These are phyloP conservation scores for Aspergillus caelatus DNA, from an alignment of 2,329 filamentous ascomycete species.

Conservation along the genomic window DNA sequence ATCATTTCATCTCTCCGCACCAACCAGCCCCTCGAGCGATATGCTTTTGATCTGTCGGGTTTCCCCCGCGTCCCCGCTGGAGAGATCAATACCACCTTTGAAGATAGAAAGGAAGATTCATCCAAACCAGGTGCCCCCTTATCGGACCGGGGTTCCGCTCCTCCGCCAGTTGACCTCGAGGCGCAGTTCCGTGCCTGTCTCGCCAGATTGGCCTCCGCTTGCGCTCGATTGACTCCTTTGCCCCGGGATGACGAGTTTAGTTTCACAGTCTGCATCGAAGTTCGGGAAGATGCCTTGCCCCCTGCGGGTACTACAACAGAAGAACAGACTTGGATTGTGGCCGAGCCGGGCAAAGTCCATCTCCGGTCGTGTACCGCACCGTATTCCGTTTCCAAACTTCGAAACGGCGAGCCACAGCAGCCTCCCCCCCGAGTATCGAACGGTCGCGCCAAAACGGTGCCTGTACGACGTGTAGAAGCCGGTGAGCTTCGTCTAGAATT, in stretches of 20 bases:
- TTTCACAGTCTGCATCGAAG: slow-evolving; percentile 54
- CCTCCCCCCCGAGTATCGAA: slow-evolving; percentile 37
- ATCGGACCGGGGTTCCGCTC: slow-evolving; percentile 30
- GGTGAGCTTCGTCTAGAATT: slow-evolving; percentile 69
- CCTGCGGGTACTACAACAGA: slow-evolving; percentile 50
- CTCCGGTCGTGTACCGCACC: slow-evolving; percentile 43
- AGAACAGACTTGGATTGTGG: slow-evolving; percentile 64
- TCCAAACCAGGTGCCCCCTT: slow-evolving; percentile 33
- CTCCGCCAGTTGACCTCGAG: slow-evolving; percentile 47
- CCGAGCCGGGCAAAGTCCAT: slow-evolving; percentile 52
- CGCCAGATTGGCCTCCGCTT: slow-evolving; percentile 47
- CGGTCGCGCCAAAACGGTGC: slow-evolving; percentile 59
- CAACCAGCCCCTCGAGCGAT: slow-evolving; percentile 60
- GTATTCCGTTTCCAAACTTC: slow-evolving; percentile 42
- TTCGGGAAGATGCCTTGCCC: slow-evolving; percentile 49
- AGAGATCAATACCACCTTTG: slow-evolving; percentile 57
- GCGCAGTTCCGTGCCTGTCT: slow-evolving; percentile 53
- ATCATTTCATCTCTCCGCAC: slow-evolving; percentile 57
- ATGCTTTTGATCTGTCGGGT: slow-evolving; percentile 61
- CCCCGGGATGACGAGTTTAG: slow-evolving; percentile 52
- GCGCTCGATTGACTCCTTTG: slow-evolving; percentile 45
- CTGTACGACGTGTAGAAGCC: slow-evolving; percentile 64
- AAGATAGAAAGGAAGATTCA: slow-evolving; percentile 41
- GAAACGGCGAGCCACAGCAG: slow-evolving; percentile 40
- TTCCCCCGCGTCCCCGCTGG: slow-evolving; percentile 54